A percentile compares a stretch with the other conserved stretches of the same genome.
Conservation (phyloP, 2,329 filamentous ascomycete genomes). For the Tricladium varicosporioides region DNA sequence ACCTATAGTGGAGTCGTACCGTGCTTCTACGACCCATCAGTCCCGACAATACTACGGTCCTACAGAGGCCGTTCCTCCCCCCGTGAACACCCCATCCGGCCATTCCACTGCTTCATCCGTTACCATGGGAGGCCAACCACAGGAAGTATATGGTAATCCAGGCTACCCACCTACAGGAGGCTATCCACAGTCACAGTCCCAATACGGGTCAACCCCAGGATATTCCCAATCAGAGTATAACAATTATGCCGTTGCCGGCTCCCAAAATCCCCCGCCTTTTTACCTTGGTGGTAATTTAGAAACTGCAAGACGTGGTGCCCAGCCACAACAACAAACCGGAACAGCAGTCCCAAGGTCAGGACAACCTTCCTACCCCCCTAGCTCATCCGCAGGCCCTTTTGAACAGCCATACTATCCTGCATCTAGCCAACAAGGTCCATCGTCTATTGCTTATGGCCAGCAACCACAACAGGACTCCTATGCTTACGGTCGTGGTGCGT, state of each 20-base stretch:
- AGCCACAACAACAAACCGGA: background rate
- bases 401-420: conserved; percentile 23
- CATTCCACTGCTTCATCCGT: conserved; percentile 20
- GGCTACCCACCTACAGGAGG: conserved; percentile 25
- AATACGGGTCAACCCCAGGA: background rate
- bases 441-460: conserved; percentile 36
- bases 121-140: conserved; percentile 13
- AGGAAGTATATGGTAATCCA: conserved; percentile 28
- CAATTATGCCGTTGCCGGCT: conserved; percentile 19
- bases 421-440: conserved; percentile 35
- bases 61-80: conserved; percentile 21
- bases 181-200: conserved; percentile 23
- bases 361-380: conserved; percentile 4
- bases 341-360: background rate
- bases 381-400: background rate
- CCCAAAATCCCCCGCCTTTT: conserved; percentile 12
- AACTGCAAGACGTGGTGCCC: background rate
- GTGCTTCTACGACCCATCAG: conserved; percentile 35
- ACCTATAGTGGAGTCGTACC: conserved; percentile 34
- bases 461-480: conserved; percentile 50
- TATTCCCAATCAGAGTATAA: conserved; percentile 8
- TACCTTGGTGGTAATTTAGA: conserved; percentile 28
- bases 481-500: conserved; percentile 58
- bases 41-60: conserved; percentile 36
- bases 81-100: conserved; percentile 16